phyloP scores from a whole-genome alignment of 768 basidiomycete species.

The Mycena latifolia region DNA sequence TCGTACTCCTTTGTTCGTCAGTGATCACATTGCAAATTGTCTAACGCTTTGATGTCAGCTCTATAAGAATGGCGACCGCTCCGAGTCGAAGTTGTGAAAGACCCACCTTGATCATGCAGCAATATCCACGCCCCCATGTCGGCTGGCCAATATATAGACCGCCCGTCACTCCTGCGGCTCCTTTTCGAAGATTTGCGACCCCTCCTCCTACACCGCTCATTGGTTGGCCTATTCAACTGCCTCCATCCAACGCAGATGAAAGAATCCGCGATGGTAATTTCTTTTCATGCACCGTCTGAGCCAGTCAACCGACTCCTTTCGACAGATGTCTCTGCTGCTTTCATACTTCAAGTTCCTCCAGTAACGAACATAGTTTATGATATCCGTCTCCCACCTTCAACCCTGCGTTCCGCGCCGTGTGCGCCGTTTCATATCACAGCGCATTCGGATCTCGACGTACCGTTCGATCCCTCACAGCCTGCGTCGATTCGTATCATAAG shows the following conservation, averaged over 20 bases:
- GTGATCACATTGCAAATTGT: constrained; percentile 7
- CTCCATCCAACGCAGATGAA: constrained; percentile 18
- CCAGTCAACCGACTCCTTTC: background rate
- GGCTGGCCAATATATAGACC: constrained; percentile 21
- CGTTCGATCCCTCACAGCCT: constrained; percentile 15
- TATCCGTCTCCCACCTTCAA: constrained; percentile 19
- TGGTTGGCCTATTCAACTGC: constrained; percentile 17
- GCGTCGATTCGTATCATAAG: constrained; percentile 23
- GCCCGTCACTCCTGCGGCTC: background rate
- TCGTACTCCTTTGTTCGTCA: constrained; percentile 13
- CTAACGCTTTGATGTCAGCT: constrained; percentile 11
- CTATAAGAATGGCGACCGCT: constrained; percentile 15
- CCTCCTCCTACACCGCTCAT: constrained; percentile 22
- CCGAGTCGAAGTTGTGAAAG: too few relatives aligned
- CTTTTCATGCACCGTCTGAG: background rate
- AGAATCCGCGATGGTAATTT: constrained; percentile 10
- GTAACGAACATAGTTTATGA: constrained; percentile 25
- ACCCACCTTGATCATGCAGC: constrained; percentile 5
- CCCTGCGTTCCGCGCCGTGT: constrained; percentile 9
- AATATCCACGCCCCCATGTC: background rate
- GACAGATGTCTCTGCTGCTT: constrained; percentile 3
- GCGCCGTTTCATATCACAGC: background rate
- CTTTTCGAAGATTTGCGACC: background rate
- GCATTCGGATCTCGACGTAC: constrained; percentile 14
- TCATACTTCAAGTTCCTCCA: constrained; percentile 21